phyloP scores from a whole-genome alignment of 1,139 yeast genomes.

The Saccharomycopsis crataegensis region DNA sequence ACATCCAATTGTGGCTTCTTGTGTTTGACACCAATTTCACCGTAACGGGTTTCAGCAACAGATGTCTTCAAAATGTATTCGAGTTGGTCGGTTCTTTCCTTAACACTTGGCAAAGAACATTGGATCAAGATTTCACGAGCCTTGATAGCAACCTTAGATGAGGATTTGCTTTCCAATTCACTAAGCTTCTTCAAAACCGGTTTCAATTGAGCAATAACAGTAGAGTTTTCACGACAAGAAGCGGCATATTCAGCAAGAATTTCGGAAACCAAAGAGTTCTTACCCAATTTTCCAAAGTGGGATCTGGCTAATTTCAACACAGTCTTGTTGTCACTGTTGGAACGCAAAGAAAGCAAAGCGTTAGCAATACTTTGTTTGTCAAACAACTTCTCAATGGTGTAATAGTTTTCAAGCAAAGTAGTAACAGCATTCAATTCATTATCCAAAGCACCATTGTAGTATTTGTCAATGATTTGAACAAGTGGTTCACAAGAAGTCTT shows the following conservation, averaged over 20 bases:
- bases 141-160: slow-evolving; percentile 92
- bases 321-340: slow-evolving; percentile 64
- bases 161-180: slow-evolving; percentile 79
- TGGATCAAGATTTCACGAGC: slow-evolving; percentile 95
- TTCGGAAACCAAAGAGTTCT: slow-evolving; percentile 83
- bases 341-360: slow-evolving; percentile 77
- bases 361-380: slow-evolving; percentile 34
- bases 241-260: slow-evolving; percentile 79
- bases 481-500: slow-evolving; percentile 64
- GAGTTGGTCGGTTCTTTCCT: slow-evolving; percentile 94
- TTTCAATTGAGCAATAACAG: slow-evolving; percentile 63
- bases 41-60: slow-evolving; percentile 83
- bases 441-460: slow-evolving; percentile 66
- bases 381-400: slow-evolving; percentile 69
- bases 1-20: slow-evolving; percentile 76
- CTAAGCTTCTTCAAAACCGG: slow-evolving; percentile 70
- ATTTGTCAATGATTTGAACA: slow-evolving; percentile 59
- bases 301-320: slow-evolving; percentile 74
- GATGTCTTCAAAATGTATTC: slow-evolving; percentile 92
- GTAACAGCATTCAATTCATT: slow-evolving; percentile 80
- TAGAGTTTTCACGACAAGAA: slow-evolving; percentile 55
- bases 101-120: slow-evolving; percentile 91
- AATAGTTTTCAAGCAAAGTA: slow-evolving; percentile 60
- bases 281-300: slow-evolving; percentile 89
- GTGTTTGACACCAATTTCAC: slow-evolving; percentile 71